A percentile compares a stretch with the other conserved stretches of the same genome.
These are phyloP conservation scores for Posidonia australis DNA, from an alignment of 106 monocot species.

Conservation along the genomic window DNA sequence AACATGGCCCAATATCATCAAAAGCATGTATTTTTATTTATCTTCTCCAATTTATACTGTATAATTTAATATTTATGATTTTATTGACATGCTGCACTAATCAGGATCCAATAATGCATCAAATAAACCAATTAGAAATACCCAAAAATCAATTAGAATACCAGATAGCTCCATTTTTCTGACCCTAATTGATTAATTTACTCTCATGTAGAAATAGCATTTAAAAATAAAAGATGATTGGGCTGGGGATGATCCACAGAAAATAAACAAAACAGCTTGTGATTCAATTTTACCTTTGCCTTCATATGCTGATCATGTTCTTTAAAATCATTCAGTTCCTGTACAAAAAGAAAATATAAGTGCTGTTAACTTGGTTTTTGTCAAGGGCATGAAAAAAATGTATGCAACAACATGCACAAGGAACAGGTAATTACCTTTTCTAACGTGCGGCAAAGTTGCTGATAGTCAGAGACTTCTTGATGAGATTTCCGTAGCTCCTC, in stretches of 20 bases:
- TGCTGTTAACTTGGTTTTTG: not conserved
- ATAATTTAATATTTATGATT: too few species aligned
- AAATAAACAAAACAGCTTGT: not conserved
- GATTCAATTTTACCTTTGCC: slow-evolving; percentile 42
- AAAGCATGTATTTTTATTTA: too few species aligned
- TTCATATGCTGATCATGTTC: slow-evolving; percentile 67
- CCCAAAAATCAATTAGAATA: too few species aligned
- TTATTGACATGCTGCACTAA: too few species aligned
- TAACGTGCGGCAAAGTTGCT: slow-evolving; percentile 32
- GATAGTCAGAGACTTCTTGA: slow-evolving; percentile 44
- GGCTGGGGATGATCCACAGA: not conserved
- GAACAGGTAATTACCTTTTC: slow-evolving; percentile 46
- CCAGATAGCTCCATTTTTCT: too few species aligned
- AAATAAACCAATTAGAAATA: too few species aligned
- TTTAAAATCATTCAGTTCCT: slow-evolving; percentile 85
- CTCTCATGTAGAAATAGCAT: too few species aligned
- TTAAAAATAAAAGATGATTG: not conserved
- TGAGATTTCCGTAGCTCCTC: slow-evolving; percentile 56
- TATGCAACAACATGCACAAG: not conserved
- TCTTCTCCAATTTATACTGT: too few species aligned
- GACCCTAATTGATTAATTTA: too few species aligned
- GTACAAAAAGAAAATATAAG: slow-evolving; percentile 4
- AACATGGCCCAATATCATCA: too few species aligned
- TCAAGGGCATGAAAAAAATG: not conserved
- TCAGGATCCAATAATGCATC: too few species aligned